phyloP scores from a whole-genome alignment of 768 basidiomycete species.

The Tulasnella sp. region DNA sequence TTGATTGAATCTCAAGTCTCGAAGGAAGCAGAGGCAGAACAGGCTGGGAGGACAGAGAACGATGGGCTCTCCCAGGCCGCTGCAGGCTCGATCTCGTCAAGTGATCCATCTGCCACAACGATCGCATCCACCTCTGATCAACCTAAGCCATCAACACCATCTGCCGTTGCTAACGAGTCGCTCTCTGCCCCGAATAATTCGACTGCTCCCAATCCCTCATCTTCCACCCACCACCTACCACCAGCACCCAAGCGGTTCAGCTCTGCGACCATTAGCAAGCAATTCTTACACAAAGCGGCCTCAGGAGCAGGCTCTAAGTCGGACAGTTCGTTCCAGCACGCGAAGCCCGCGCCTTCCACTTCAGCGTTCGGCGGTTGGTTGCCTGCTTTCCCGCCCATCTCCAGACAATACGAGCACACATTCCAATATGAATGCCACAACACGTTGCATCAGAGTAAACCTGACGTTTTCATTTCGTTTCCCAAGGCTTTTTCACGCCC shows the following conservation, averaged over 20 bases:
- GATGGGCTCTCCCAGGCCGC: slow-evolving; percentile 12
- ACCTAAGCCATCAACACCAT: slow-evolving; percentile 10
- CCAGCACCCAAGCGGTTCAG: slow-evolving; percentile 71
- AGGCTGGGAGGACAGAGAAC: slow-evolving; percentile 11
- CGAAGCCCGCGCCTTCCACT: slow-evolving; percentile 11
- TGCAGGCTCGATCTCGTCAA: not conserved
- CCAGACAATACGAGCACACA: not conserved
- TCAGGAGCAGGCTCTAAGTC: slow-evolving; percentile 42
- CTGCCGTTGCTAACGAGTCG: not conserved
- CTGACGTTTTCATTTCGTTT: slow-evolving; percentile 30
- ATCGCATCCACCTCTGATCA: slow-evolving; percentile 7
- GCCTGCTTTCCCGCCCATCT: not conserved
- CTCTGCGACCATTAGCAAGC: slow-evolving; percentile 91
- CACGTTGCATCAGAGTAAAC: not conserved
- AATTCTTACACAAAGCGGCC: slow-evolving; percentile 83
- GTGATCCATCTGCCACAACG: not conserved
- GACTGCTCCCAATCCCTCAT: slow-evolving; percentile 33
- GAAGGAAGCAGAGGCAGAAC: slow-evolving; percentile 10
- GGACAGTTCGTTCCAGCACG: not conserved
- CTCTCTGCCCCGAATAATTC: slow-evolving; percentile 22
- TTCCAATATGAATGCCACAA: not conserved
- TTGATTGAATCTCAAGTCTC: slow-evolving; percentile 13
- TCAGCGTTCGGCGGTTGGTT: slow-evolving; percentile 10
- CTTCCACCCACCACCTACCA: slow-evolving; percentile 35
- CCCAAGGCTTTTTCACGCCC: slow-evolving; percentile 51